A percentile compares a stretch with the other conserved stretches of the same genome.
These are phyloP conservation scores for Hydnomerulius pinastri DNA, from an alignment of 768 basidiomycete genomes.

Conservation along the genomic window DNA sequence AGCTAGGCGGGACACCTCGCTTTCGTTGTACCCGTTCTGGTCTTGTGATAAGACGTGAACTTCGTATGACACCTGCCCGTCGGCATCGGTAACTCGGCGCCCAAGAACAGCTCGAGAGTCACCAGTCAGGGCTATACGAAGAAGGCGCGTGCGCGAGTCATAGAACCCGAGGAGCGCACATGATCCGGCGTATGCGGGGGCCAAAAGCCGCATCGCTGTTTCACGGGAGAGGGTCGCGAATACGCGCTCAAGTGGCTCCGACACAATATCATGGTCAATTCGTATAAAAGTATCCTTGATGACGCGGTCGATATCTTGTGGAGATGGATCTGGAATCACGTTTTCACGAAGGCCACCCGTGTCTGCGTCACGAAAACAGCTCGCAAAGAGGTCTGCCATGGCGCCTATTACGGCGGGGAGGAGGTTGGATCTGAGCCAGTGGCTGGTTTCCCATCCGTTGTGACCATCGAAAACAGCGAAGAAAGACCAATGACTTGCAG, in stretches of 20 bases:
- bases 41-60: conserved; percentile 42
- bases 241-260: conserved; percentile 31
- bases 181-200: conserved; percentile 39
- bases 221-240: conserved; percentile 26
- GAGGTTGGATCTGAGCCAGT: conserved; percentile 36
- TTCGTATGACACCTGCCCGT: conserved; percentile 36
- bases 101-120: conserved; percentile 54
- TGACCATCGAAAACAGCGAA: conserved; percentile 37
- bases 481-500: conserved; percentile 33
- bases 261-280: conserved; percentile 45
- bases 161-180: conserved; percentile 49
- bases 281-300: conserved; percentile 40
- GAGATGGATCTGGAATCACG: conserved; percentile 7
- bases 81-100: conserved; percentile 28
- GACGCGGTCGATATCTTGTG: conserved; percentile 35
- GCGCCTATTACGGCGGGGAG: conserved; percentile 23
- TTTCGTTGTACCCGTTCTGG: conserved; percentile 36
- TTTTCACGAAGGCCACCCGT: conserved; percentile 16
- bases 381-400: conserved; percentile 24
- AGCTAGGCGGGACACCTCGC: conserved; percentile 34
- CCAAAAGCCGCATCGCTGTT: conserved; percentile 32
- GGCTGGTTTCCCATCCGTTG: conserved; percentile 35
- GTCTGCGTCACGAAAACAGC: conserved; percentile 21
- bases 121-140: conserved; percentile 47
- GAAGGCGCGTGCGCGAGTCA: conserved; percentile 37